Evolutionary conservation across 1,139 yeast species (phyloP).

Genomic region (Blastobotrys elegans): DNA sequence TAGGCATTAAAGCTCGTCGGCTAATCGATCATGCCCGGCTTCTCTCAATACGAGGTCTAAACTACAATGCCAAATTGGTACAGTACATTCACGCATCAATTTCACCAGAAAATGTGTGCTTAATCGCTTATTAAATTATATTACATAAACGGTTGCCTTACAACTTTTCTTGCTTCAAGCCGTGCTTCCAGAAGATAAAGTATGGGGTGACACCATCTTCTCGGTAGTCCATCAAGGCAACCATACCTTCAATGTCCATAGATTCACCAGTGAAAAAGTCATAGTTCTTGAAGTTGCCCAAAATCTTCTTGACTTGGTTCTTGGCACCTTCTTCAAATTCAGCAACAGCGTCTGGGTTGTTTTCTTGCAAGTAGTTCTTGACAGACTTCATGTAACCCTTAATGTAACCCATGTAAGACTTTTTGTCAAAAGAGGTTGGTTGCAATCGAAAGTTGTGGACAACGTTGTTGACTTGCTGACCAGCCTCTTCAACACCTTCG

Average conservation of each 20-base stretch:
- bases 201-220: constrained; percentile 98
- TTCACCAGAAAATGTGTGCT: constrained; percentile 69
- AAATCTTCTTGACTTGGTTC: constrained; percentile 90
- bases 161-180: constrained; percentile 73
- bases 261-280: constrained; percentile 99
- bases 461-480: constrained; percentile 92
- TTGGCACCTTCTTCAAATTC: constrained; percentile 95
- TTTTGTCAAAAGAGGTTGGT: constrained; percentile 93
- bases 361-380: constrained; percentile 70
- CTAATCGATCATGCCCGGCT: constrained; percentile 59
- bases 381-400: constrained; percentile 98
- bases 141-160: no score
- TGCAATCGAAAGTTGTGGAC: constrained; percentile 98
- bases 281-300: constrained; percentile 96
- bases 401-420: constrained; percentile 90
- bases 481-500: constrained; percentile 74
- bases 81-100: constrained; percentile 53
- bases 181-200: constrained; percentile 99
- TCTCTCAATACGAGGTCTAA: constrained; percentile 41
- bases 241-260: constrained; percentile 99
- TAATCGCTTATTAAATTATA: constrained; percentile 24
- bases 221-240: constrained; percentile 97
- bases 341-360: constrained; percentile 64
- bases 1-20: constrained; percentile 67
- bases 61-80: constrained; percentile 44